These are phyloP conservation scores for Cutaneotrichosporon sp. DNA, from an alignment of 1,284 basidiomycete genomes.

Conservation along the genomic window DNA sequence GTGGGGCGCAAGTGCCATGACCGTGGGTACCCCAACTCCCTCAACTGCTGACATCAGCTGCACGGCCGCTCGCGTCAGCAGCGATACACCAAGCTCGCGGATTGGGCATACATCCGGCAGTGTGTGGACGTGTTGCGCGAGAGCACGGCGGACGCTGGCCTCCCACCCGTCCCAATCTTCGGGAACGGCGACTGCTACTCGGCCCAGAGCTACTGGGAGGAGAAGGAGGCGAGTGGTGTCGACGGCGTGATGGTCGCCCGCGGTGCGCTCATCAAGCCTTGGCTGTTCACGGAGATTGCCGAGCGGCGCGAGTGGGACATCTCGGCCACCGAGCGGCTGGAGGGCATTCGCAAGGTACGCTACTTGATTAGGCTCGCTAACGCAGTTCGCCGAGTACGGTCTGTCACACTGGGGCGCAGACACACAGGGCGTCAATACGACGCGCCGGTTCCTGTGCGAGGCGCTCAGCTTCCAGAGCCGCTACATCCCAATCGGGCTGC, in stretches of 20 bases:
- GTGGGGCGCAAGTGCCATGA: slow-evolving; percentile 76
- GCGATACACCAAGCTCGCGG: slow-evolving; percentile 76
- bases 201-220: slow-evolving; percentile 63
- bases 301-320: slow-evolving; percentile 94
- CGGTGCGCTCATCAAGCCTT: slow-evolving; percentile 91
- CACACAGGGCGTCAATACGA: slow-evolving; percentile 84
- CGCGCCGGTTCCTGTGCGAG: slow-evolving; percentile 90
- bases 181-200: slow-evolving; percentile 95
- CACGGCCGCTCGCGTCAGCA: slow-evolving; percentile 92
- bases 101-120: slow-evolving; percentile 86
- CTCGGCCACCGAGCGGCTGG: slow-evolving; percentile 81
- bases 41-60: slow-evolving; percentile 58
- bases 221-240: slow-evolving; percentile 71
- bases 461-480: slow-evolving; percentile 92
- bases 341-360: slow-evolving; percentile 73
- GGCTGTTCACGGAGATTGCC: slow-evolving; percentile 95
- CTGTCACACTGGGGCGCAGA: slow-evolving; percentile 77
- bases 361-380: not conserved
- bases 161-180: slow-evolving; percentile 85
- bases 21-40: slow-evolving; percentile 57
- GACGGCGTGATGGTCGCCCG: slow-evolving; percentile 95
- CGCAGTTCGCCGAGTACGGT: slow-evolving; percentile 76
- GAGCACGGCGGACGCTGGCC: slow-evolving; percentile 68
- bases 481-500: slow-evolving; percentile 87
- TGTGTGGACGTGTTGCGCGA: slow-evolving; percentile 84